phyloP scores from a whole-genome alignment of 495 filamentous ascomycete species.

The Evernia prunastri region DNA sequence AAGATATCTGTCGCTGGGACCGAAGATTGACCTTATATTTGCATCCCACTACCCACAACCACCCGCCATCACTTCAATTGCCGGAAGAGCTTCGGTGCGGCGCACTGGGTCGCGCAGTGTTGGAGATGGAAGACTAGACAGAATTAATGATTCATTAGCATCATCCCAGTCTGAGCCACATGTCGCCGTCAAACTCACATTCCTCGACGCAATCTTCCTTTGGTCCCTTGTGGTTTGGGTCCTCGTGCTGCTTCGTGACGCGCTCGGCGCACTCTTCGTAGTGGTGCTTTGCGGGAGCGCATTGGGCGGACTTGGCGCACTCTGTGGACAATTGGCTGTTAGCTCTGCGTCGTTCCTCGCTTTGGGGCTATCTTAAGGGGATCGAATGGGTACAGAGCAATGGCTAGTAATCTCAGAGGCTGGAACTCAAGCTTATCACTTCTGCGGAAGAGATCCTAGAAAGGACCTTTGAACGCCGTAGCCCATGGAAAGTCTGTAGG shows the following conservation, averaged over 20 bases:
- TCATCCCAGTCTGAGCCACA: neutral
- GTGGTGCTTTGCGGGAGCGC: slow-evolving; percentile 88
- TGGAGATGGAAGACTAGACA: slow-evolving; percentile 88
- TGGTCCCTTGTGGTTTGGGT: slow-evolving; percentile 53
- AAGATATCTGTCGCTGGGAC: neutral
- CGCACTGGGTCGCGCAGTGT: slow-evolving; percentile 86
- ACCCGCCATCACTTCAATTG: slow-evolving; percentile 58
- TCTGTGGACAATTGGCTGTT: slow-evolving; percentile 47
- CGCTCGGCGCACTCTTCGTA: slow-evolving; percentile 96
- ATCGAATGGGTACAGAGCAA: neutral
- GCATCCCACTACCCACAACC: neutral
- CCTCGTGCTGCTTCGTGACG: slow-evolving; percentile 66
- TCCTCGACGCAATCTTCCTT: slow-evolving; percentile 98
- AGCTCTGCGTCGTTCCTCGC: neutral
- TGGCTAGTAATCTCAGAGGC: neutral
- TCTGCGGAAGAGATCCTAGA: neutral
- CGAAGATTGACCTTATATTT: too few species aligned
- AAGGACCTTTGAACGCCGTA: neutral
- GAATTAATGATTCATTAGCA: neutral
- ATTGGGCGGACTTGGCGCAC: slow-evolving; percentile 77
- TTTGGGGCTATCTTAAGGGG: neutral
- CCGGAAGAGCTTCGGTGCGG: slow-evolving; percentile 91
- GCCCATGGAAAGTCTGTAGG: neutral
- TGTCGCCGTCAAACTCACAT: slow-evolving; percentile 59
- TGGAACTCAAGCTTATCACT: neutral